Percentiles rank a stretch among this genome's conserved stretches.
These are phyloP conservation scores for Chaetomium sp. DNA, from an alignment of 2,329 filamentous ascomycete species.

Conservation along the genomic window DNA sequence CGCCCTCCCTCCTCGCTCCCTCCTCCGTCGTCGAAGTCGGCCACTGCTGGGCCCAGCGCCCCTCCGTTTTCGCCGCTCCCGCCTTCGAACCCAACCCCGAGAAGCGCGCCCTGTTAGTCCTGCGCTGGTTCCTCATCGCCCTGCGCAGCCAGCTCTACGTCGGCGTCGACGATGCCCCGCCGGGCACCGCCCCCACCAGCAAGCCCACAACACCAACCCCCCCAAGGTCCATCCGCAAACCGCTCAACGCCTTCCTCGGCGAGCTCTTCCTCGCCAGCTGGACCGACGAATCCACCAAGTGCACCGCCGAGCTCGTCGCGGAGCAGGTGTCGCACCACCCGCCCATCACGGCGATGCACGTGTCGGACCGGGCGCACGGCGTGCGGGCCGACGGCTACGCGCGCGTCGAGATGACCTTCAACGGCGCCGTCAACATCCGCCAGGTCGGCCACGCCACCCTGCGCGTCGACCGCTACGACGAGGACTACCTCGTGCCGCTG, in stretches of 20 bases:
- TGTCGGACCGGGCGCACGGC: conserved; percentile 46
- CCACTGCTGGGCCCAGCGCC: conserved; percentile 54
- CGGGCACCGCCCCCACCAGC: neutral
- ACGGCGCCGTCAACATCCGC: conserved; percentile 51
- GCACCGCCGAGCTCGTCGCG: conserved; percentile 42
- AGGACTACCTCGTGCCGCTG: conserved; percentile 53
- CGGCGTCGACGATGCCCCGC: conserved; percentile 41
- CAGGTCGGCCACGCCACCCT: conserved; percentile 55
- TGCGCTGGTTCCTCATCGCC: conserved; percentile 52
- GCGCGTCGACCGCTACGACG: conserved; percentile 52
- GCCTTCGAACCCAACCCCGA: conserved; percentile 48
- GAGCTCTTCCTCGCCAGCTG: conserved; percentile 52
- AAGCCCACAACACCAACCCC: neutral
- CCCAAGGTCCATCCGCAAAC: conserved; percentile 51
- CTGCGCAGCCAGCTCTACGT: conserved; percentile 53
- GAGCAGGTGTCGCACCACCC: conserved; percentile 59
- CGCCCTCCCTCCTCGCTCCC: conserved; percentile 52
- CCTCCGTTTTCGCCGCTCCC: conserved; percentile 50
- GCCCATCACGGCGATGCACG: conserved; percentile 56
- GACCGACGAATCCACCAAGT: conserved; percentile 37
- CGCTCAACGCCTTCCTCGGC: conserved; percentile 56
- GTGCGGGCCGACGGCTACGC: conserved; percentile 55
- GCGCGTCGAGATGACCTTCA: conserved; percentile 55
- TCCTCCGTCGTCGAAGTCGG: conserved; percentile 56
- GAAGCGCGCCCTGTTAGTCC: conserved; percentile 49